Evolutionary conservation across 2,329 filamentous ascomycete species (phyloP).

Genomic region (Claviceps sp.): DNA sequence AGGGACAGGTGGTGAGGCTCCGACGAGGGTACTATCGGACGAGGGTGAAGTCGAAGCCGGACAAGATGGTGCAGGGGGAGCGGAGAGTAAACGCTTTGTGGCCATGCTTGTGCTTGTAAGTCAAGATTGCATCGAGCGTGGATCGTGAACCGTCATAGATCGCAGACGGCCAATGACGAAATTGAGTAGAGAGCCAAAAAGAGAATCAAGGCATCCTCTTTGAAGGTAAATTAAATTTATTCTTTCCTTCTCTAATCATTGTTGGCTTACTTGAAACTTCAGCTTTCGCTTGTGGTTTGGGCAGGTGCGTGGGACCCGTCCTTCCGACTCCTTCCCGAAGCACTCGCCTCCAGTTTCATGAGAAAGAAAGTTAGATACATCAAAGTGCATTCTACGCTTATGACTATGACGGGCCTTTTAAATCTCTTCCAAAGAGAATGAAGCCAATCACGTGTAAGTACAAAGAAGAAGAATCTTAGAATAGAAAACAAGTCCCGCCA

Average conservation of each 20-base stretch:
- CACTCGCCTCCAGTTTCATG: not conserved
- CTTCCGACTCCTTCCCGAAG: not conserved
- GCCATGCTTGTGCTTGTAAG: not conserved
- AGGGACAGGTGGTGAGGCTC: constrained; percentile 1
- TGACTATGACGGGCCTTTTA: not conserved
- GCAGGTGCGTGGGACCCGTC: not conserved
- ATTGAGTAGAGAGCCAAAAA: too few species aligned
- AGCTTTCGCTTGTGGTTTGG: not conserved
- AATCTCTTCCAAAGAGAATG: not conserved
- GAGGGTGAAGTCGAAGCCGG: not conserved
- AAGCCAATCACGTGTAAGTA: not conserved
- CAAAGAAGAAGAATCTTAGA: not conserved
- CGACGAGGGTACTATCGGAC: not conserved
- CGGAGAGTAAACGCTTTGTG: constrained; percentile 3
- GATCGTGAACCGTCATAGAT: not conserved
- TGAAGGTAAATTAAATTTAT: not conserved
- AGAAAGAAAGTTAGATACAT: not conserved
- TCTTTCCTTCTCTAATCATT: not conserved
- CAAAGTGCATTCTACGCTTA: not conserved
- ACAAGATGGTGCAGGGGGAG: constrained; percentile 1
- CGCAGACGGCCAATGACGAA: not conserved
- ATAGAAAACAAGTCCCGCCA: not conserved
- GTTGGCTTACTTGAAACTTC: not conserved
- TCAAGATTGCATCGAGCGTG: not conserved
- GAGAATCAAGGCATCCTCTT: not conserved